Evolutionary conservation across 306 rosid species (phyloP).

Genomic region (Inga oerstediana): DNA sequence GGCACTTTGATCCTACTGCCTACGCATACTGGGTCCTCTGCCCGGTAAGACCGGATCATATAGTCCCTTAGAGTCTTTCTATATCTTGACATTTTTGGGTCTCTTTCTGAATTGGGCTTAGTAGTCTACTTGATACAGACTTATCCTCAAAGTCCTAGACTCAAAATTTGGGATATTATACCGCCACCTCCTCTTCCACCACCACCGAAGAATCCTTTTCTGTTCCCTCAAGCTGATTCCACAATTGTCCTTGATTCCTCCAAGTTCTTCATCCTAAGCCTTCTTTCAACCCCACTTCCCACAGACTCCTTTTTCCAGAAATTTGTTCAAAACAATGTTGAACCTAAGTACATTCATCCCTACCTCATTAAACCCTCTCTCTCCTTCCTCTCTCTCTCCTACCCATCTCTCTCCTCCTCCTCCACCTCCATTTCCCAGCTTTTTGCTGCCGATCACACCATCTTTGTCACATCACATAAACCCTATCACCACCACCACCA

Average conservation of each 20-base stretch:
- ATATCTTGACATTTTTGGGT: too few species aligned
- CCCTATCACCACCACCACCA: neutral
- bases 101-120: too few species aligned
- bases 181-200: neutral
- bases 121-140: too few species aligned
- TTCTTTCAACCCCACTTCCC: slow-evolving; percentile 72
- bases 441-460: slow-evolving; percentile 66
- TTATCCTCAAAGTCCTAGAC: too few species aligned
- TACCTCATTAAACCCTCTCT: slow-evolving; percentile 66
- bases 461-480: slow-evolving; percentile 43
- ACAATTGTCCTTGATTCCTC: slow-evolving; percentile 91
- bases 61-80: too few species aligned
- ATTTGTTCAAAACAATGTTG: slow-evolving; percentile 70
- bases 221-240: slow-evolving; percentile 67
- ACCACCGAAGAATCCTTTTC: slow-evolving; percentile 36
- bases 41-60: too few species aligned
- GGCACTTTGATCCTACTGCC: too few species aligned
- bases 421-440: slow-evolving; percentile 55
- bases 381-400: slow-evolving; percentile 65
- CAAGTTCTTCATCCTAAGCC: slow-evolving; percentile 59
- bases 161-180: too few species aligned
- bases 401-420: slow-evolving; percentile 57
- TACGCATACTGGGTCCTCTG: too few species aligned
- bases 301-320: slow-evolving; percentile 95
- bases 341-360: slow-evolving; percentile 86